These are phyloP conservation scores for Boletus sp. DNA, from an alignment of 768 basidiomycete genomes.

Conservation along the genomic window DNA sequence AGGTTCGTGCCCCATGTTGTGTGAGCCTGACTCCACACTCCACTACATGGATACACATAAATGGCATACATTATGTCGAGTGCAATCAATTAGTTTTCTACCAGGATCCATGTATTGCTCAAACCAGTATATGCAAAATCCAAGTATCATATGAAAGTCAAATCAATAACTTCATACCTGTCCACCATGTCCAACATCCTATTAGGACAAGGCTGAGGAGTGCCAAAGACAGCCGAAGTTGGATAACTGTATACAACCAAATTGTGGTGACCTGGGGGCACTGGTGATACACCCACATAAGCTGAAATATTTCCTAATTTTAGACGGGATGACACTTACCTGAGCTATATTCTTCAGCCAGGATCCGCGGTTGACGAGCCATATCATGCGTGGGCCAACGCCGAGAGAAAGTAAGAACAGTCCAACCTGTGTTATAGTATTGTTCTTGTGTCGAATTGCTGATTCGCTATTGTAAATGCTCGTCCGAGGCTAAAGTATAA, in stretches of 20 bases:
- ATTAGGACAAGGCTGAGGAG: constrained; percentile 52
- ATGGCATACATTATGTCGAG: constrained; percentile 11
- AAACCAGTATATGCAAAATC: neutral
- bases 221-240: constrained; percentile 63
- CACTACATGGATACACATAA: neutral
- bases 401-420: constrained; percentile 57
- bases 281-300: constrained; percentile 35
- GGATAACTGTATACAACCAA: constrained; percentile 74
- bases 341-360: constrained; percentile 75
- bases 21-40: neutral
- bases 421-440: constrained; percentile 48
- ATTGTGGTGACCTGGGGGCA: constrained; percentile 73
- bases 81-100: neutral
- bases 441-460: constrained; percentile 63
- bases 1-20: neutral
- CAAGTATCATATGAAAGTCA: constrained; percentile 12
- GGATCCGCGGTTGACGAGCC: constrained; percentile 62
- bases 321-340: constrained; percentile 36
- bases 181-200: constrained; percentile 60
- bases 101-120: neutral
- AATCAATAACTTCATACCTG: constrained; percentile 46
- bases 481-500: neutral
- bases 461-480: constrained; percentile 4
- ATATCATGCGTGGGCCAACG: constrained; percentile 66
- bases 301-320: neutral